These are phyloP conservation scores for Lolium rigidum DNA, from an alignment of 176 grass and related monocot species.

Conservation along the genomic window DNA sequence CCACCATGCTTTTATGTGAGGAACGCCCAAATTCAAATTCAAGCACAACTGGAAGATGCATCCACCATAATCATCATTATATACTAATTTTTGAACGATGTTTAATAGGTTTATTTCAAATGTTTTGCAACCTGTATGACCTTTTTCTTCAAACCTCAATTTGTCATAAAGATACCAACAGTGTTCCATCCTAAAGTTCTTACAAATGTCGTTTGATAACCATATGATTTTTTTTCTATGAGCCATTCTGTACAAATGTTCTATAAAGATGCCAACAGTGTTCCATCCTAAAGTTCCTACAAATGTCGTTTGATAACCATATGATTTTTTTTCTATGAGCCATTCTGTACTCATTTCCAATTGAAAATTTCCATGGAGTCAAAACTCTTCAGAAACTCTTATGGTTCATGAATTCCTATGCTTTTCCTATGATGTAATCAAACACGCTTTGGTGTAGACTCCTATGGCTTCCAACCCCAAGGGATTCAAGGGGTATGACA, in stretches of 20 bases:
- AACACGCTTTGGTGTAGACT: neutral
- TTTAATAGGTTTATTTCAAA: conserved; percentile 24
- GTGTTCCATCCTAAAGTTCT: neutral
- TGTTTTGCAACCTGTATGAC: neutral
- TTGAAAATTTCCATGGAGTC: neutral
- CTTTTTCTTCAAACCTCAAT: neutral
- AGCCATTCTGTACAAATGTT: neutral
- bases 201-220: neutral
- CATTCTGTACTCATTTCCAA: conserved; percentile 1
- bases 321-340: neutral
- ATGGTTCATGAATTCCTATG: neutral
- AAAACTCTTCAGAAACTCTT: neutral
- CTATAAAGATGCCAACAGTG: neutral
- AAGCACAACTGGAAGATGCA: neutral
- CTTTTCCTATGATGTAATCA: neutral
- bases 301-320: neutral
- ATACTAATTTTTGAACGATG: conserved; percentile 11
- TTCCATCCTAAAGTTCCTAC: neutral
- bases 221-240: neutral
- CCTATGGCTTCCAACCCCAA: neutral
- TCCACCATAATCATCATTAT: neutral
- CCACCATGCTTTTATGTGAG: neutral
- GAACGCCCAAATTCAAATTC: conserved; percentile 2
- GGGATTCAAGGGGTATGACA: neutral
- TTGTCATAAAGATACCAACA: neutral